Percentiles rank a stretch among this genome's conserved stretches.
Evolutionary conservation across 441 rosid species (phyloP).

Genomic region (Melastoma candidum): DNA sequence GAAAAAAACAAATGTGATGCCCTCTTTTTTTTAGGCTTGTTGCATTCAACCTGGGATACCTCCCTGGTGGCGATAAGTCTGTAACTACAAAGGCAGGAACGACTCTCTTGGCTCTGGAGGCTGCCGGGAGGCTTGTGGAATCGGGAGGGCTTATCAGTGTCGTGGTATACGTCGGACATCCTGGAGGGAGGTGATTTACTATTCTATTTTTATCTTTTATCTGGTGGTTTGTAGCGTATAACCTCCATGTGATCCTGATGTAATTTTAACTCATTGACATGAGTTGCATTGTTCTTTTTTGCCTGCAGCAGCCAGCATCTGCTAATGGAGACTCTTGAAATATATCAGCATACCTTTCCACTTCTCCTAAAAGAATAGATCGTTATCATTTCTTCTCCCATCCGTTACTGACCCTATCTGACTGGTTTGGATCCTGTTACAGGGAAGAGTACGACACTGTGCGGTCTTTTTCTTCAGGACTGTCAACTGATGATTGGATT

Average conservation of each 20-base stretch:
- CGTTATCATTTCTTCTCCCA: background rate
- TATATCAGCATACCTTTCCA: too few relatives aligned
- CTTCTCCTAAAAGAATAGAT: background rate
- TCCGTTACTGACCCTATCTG: background rate
- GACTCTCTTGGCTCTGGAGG: slow-evolving; percentile 51
- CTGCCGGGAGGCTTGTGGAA: slow-evolving; percentile 44
- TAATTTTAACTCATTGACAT: too few relatives aligned
- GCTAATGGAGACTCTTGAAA: too few relatives aligned
- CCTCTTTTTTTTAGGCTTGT: slow-evolving; percentile 44
- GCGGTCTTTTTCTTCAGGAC: slow-evolving; percentile 54
- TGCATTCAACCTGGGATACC: slow-evolving; percentile 89
- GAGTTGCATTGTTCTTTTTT: too few relatives aligned
- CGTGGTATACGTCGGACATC: slow-evolving; percentile 77
- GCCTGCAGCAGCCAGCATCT: background rate
- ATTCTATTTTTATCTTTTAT: background rate
- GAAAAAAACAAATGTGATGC: background rate
- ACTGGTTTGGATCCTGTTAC: slow-evolving; percentile 4
- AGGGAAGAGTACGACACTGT: slow-evolving; percentile 72
- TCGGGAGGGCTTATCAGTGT: slow-evolving; percentile 76
- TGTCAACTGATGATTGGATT: slow-evolving; percentile 54
- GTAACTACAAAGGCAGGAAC: slow-evolving; percentile 48
- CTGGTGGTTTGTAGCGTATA: too few relatives aligned
- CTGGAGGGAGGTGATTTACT: slow-evolving; percentile 57
- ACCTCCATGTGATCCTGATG: too few relatives aligned
- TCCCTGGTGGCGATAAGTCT: slow-evolving; percentile 77